Percentiles rank a stretch among this genome's conserved stretches.
Conservation (phyloP, 2,329 filamentous ascomycete species). For the Nemania sp. region DNA sequence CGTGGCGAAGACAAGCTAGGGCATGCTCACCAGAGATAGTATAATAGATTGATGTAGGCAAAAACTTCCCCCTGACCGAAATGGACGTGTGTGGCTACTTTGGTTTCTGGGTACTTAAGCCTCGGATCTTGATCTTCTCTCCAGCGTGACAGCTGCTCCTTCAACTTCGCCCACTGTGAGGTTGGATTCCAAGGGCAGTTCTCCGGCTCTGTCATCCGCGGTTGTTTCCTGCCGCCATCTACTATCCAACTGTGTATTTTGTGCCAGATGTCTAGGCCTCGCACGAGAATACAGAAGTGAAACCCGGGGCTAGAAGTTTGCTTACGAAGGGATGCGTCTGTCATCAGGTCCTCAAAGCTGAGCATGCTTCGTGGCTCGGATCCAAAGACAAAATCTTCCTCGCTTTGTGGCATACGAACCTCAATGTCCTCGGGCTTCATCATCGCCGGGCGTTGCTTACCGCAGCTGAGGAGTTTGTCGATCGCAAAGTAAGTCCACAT, state of each 20-base stretch:
- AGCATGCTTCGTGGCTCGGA: constrained; percentile 11
- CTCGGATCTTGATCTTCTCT: constrained; percentile 24
- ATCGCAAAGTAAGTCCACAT: constrained; percentile 27
- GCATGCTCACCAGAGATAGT: constrained; percentile 22
- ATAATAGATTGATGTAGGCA: constrained; percentile 25
- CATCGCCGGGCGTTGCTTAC: constrained; percentile 25
- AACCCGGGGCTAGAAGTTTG: constrained; percentile 15
- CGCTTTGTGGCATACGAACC: constrained; percentile 23
- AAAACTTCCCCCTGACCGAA: constrained; percentile 25
- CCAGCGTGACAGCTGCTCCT: constrained; percentile 17
- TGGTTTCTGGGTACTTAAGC: constrained; percentile 22
- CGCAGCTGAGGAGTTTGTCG: constrained; percentile 26
- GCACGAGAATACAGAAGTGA: constrained; percentile 22
- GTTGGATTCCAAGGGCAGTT: constrained; percentile 24
- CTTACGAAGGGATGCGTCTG: constrained; percentile 5
- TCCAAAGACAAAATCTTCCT: constrained; percentile 22
- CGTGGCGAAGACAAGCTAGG: background rate
- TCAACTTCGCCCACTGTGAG: constrained; percentile 22
- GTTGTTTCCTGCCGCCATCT: constrained; percentile 21
- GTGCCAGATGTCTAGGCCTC: constrained; percentile 26
- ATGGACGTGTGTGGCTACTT: constrained; percentile 21
- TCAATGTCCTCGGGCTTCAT: constrained; percentile 24
- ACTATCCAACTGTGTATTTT: constrained; percentile 27
- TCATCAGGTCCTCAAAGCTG: constrained; percentile 18
- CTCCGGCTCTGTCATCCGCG: constrained; percentile 21